phyloP scores from a whole-genome alignment of 192 early-diverging fungal genomes.

The Kappamyces sp. region DNA sequence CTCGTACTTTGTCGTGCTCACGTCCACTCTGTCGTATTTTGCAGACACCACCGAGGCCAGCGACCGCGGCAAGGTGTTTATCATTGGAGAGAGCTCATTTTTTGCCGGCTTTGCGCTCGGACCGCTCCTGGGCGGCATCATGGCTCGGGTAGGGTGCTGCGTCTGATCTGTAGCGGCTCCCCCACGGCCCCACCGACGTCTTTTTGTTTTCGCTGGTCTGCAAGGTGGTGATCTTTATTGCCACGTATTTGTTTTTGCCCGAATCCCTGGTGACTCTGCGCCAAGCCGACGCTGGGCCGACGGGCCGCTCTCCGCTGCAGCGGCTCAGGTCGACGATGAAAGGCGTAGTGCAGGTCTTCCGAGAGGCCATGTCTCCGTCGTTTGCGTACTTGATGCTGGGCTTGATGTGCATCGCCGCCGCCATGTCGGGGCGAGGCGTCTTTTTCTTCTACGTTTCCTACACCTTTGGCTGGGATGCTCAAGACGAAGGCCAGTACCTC shows the following conservation, averaged over 20 bases:
- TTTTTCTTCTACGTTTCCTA: conserved; percentile 38
- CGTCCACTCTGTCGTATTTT: conserved; percentile 31
- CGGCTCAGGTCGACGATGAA: too few species aligned
- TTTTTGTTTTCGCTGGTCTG: conserved; percentile 26
- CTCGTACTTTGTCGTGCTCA: conserved; percentile 15
- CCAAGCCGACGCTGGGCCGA: neutral
- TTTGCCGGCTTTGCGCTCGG: conserved; percentile 33
- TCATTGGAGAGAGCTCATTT: conserved; percentile 27
- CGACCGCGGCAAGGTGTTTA: conserved; percentile 25
- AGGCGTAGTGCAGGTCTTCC: too few species aligned
- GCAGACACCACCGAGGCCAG: conserved; percentile 27
- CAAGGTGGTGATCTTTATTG: conserved; percentile 23
- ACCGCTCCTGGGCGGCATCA: conserved; percentile 31
- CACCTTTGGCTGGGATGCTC: conserved; percentile 41
- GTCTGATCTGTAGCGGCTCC: conserved; percentile 15
- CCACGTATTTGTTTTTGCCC: conserved; percentile 31
- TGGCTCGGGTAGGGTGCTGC: conserved; percentile 19
- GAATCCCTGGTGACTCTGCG: conserved; percentile 25
- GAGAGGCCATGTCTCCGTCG: too few species aligned
- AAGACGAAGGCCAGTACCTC: conserved; percentile 32
- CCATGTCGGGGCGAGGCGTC: conserved; percentile 4
- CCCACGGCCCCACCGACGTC: conserved; percentile 24
- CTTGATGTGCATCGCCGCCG: neutral
- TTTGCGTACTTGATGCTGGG: neutral
- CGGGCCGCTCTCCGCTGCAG: too few species aligned